Conservation (phyloP, 768 basidiomycete species). For the Rhizopogon salebrosus region DNA sequence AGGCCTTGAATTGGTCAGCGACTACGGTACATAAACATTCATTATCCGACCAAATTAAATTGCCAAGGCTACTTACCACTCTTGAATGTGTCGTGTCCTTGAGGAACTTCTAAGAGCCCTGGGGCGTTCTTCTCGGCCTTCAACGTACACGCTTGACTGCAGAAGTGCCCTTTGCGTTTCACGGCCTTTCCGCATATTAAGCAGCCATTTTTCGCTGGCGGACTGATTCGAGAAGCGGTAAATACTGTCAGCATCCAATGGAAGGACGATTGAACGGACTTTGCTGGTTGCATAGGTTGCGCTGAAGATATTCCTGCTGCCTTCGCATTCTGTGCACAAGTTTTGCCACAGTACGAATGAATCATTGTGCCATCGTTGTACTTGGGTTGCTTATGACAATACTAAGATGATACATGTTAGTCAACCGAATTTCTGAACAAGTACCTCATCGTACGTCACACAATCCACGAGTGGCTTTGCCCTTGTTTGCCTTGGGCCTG, state of each 20-base stretch:
- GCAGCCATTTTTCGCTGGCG: conserved; percentile 43
- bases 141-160: conserved; percentile 48
- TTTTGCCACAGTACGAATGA: conserved; percentile 61
- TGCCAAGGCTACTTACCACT: conserved; percentile 41
- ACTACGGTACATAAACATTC: conserved; percentile 31
- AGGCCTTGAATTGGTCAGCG: conserved; percentile 60
- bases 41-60: not conserved
- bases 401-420: conserved; percentile 29
- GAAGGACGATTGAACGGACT: conserved; percentile 22
- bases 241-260: conserved; percentile 24
- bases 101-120: conserved; percentile 54
- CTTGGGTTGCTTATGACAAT: conserved; percentile 57
- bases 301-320: conserved; percentile 15
- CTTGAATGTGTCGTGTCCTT: conserved; percentile 56
- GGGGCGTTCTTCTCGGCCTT: conserved; percentile 52
- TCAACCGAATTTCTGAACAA: not conserved
- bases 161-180: conserved; percentile 60
- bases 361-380: conserved; percentile 51
- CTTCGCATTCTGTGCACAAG: conserved; percentile 49
- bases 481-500: conserved; percentile 22
- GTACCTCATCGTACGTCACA: conserved; percentile 41
- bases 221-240: conserved; percentile 27
- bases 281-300: conserved; percentile 16
- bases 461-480: conserved; percentile 30
- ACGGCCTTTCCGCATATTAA: conserved; percentile 54